Evolutionary conservation across 2,329 filamentous ascomycete species (phyloP).

Genomic region (Alternaria novae-zelandiae): DNA sequence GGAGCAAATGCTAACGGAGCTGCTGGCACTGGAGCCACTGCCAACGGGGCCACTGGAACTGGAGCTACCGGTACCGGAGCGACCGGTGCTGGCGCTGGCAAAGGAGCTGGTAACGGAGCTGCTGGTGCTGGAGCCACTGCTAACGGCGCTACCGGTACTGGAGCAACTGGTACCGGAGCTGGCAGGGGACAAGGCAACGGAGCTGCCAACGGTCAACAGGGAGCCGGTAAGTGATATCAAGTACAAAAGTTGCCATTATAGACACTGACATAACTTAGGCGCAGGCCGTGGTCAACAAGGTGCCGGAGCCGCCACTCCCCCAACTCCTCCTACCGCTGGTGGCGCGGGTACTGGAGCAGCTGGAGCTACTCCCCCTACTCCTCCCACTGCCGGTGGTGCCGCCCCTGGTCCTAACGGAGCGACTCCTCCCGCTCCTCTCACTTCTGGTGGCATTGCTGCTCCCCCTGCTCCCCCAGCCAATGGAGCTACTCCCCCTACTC

Average conservation of each 20-base stretch:
- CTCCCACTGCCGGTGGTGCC: neutral
- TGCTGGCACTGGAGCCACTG: neutral
- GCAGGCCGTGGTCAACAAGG: neutral
- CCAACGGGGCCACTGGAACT: slow-evolving; percentile 1
- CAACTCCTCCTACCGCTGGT: neutral
- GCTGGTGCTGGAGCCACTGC: slow-evolving; percentile 4
- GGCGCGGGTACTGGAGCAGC: neutral
- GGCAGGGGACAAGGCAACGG: neutral
- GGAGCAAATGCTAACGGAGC: neutral
- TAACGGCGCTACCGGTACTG: neutral
- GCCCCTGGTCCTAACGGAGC: neutral
- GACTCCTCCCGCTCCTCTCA: neutral
- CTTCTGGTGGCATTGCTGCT: neutral
- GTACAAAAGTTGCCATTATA: fast-evolving
- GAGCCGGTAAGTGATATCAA: neutral
- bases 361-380: neutral
- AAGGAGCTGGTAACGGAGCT: neutral
- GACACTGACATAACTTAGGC: neutral
- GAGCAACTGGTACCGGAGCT: neutral
- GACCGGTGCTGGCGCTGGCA: neutral
- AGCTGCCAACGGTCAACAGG: neutral
- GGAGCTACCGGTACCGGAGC: neutral
- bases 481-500: neutral
- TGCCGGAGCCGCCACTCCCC: neutral
- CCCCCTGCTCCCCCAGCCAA: neutral